These are phyloP conservation scores for Sugiyamaella grinbergsii DNA, from an alignment of 1,139 yeast genomes.

Conservation along the genomic window DNA sequence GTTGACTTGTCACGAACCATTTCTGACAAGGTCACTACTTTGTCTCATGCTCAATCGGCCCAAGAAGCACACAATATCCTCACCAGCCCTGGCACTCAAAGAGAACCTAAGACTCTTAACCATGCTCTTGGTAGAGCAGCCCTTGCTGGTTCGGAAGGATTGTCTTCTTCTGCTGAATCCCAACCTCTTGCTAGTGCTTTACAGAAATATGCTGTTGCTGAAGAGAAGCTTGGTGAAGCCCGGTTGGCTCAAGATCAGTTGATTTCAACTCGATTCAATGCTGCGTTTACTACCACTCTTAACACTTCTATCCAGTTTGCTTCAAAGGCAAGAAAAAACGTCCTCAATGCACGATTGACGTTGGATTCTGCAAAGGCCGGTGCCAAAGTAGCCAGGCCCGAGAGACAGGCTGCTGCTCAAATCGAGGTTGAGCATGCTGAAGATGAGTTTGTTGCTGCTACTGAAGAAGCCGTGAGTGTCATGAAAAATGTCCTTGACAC, in stretches of 20 bases:
- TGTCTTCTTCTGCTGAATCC: conserved; percentile 46
- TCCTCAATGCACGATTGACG: conserved; percentile 74
- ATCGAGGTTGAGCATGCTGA: conserved; percentile 83
- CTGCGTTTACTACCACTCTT: conserved; percentile 64
- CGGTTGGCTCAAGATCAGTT: conserved; percentile 81
- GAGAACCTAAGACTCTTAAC: conserved; percentile 80
- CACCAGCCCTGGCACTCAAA: conserved; percentile 55
- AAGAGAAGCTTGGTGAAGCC: conserved; percentile 76
- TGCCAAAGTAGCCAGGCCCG: conserved; percentile 68
- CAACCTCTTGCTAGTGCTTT: conserved; percentile 52
- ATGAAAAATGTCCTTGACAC: conserved; percentile 81
- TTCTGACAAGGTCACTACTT: conserved; percentile 63
- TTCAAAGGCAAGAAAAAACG: conserved; percentile 69
- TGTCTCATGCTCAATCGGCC: conserved; percentile 75
- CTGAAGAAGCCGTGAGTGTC: conserved; percentile 82
- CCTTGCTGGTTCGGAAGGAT: conserved; percentile 51
- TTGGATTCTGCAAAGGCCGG: conserved; percentile 79
- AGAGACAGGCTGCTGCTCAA: conserved; percentile 72
- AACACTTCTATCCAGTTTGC: conserved; percentile 67
- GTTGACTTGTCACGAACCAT: conserved; percentile 72
- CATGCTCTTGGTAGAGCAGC: conserved; percentile 85
- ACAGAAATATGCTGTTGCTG: conserved; percentile 55
- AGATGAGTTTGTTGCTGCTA: conserved; percentile 88
- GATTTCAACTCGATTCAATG: conserved; percentile 69
- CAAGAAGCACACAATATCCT: conserved; percentile 82